Evolutionary conservation across 1,139 yeast genomes (phyloP).

Genomic region (Nakaseomyces delphensis): DNA sequence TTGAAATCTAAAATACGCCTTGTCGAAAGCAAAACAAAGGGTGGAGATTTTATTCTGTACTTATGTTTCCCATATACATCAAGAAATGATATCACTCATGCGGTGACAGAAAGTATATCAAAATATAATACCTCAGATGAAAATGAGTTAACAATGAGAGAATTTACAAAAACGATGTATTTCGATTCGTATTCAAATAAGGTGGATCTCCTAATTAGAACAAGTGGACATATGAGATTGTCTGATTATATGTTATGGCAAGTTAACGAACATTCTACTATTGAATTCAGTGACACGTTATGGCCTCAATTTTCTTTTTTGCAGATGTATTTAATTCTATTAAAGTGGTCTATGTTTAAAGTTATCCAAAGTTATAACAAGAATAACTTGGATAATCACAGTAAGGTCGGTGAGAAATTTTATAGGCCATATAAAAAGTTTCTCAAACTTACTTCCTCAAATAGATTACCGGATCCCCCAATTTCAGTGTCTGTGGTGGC

Average conservation of each 20-base stretch:
- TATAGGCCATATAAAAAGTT: constrained; percentile 4
- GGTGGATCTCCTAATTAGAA: constrained; percentile 71
- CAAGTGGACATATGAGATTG: constrained; percentile 76
- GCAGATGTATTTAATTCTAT: constrained; percentile 40
- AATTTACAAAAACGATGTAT: constrained; percentile 48
- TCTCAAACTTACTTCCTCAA: constrained; percentile 6
- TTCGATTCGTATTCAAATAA: constrained; percentile 54
- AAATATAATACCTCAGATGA: constrained; percentile 11
- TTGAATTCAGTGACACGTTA: constrained; percentile 61
- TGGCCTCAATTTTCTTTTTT: constrained; percentile 81
- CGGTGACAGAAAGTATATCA: constrained; percentile 45
- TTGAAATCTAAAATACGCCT: constrained; percentile 49
- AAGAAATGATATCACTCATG: constrained; percentile 75
- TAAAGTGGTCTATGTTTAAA: constrained; percentile 44
- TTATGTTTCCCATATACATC: constrained; percentile 94
- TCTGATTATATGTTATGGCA: constrained; percentile 92
- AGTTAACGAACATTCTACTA: constrained; percentile 51
- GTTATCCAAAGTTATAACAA: constrained; percentile 17
- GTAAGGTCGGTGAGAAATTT: neutral
- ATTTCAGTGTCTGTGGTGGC: constrained; percentile 11
- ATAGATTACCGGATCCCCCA: constrained; percentile 14
- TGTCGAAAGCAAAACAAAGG: constrained; percentile 57
- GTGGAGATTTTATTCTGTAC: constrained; percentile 48
- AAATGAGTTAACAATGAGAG: constrained; percentile 37
- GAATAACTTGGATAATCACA: constrained; percentile 2